Evolutionary conservation across 2,329 filamentous ascomycete species (phyloP), one percentile per base, ranked within the genome.

Genomic region (Mollisia scopiformis): DNA sequence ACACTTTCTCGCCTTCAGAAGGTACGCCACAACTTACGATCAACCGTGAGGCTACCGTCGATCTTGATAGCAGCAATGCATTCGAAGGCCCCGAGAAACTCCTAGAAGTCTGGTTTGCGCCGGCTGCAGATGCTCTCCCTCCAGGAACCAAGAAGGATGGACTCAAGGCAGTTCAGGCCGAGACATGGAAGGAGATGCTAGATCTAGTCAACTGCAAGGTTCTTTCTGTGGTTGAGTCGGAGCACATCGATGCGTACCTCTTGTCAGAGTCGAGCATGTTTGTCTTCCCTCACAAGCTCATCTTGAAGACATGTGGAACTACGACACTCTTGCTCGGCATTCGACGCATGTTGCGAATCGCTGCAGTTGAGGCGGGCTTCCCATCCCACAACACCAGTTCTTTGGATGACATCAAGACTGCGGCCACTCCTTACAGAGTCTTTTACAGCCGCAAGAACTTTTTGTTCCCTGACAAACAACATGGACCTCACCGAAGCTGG

Each of bases 391-490:
- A 90, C 64, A 86, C 89, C 55, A 81, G 84, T 61, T 83, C 87
- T 19, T 77, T 86, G 37, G 81, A 87, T 37, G 88, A 91, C 19
- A 85, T 92, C 60, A 83, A 85, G 19, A 88, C 89, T 47, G 89
- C 91, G 23, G 93, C 95, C 30, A 93, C 90, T 35, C 94, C 95
- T 0, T 96, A 97, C 79, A 90, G 95, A 57, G 92, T 99, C 63
- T 99, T 99, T 76, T 99, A 99, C 81, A 98, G 94, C 74, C 90
- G 95, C 75, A 99, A 99, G 87, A 98, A 97, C 79, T 99, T 96
- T 70, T 81, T 98, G 69, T 97, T 96, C 75, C 95, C 95, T 1
- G 91, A 97, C 74, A 92, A 92, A 76, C 95, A 99, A 80, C 91
- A 86, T 59, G 93, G 93, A 7, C 95, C 95, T 57, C 95, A 99